Base-by-base conservation (phyloP, 495 filamentous ascomycete genomes). In the Astrothelium macrocarpum region DNA sequence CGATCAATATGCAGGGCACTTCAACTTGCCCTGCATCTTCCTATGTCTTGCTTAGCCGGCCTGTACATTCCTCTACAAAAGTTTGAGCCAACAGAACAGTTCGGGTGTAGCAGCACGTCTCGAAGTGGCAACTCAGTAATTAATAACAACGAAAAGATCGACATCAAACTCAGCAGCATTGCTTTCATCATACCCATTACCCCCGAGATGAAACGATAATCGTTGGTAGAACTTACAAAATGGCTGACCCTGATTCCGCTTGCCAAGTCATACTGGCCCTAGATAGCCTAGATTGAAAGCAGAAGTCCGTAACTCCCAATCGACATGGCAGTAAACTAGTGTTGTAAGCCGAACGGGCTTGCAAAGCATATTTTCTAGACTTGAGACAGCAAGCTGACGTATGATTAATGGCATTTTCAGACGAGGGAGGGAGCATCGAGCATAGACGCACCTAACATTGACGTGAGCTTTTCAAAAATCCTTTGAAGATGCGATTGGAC, bases 1-100 rank as follows among this genome's bases (percentile, higher is more conserved):
- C 81, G 78, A 77, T 75, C 84, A 79, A 81, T 74, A 58, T 70
- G 79, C 79, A 78, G 77, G 79, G 81, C 82, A 85, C 78, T 84
- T 86, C 85, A 87, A 88, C 85, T 80, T 85, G 84, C 74, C 70
- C 73, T 60, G 72, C 65, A 63, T 63, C 70, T 62, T 61, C 68
- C 73, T 74, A 70, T 70, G 69, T 74, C 71, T 73, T 72, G 67
- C 74, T 71, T 25, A 56, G 49, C 49, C 20, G 25, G 49, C 29
- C 49, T 56, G 49, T 26, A 56, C 29, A 18, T 9, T 23, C 29
- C 49, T 16, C 10, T 25, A 56, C 49, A 29, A 29, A 23, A 26
- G 49, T 29, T 29, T 5, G 49, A 9, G 23, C 29, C 25, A 28
- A 10, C 49, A 56, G 49, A 56, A 56, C 25, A 56, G 49, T 20